Conservation (phyloP, 139 green algal species). For the Ettlia oleoabundans region DNA sequence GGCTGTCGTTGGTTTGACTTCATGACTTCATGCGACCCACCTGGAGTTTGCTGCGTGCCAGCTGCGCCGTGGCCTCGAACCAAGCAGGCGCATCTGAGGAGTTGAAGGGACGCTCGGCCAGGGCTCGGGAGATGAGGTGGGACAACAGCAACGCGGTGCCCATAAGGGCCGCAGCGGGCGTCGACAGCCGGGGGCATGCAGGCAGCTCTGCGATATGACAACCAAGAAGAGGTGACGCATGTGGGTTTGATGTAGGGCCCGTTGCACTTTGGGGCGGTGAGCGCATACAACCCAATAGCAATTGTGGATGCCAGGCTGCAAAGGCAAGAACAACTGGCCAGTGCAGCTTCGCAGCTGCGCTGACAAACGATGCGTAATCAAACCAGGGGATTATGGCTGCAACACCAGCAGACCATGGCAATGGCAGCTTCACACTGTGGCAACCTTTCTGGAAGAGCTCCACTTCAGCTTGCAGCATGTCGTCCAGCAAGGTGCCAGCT, state of each 20-base stretch:
- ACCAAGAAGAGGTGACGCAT: neutral
- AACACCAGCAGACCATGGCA: too few species aligned
- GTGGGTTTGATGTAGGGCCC: too few species aligned
- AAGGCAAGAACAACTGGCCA: too few species aligned
- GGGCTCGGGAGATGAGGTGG: conserved; percentile 55
- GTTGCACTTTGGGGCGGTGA: too few species aligned
- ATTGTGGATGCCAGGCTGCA: too few species aligned
- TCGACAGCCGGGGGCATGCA: conserved; percentile 12
- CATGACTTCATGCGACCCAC: neutral
- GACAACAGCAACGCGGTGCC: conserved; percentile 44
- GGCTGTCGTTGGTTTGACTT: too few species aligned
- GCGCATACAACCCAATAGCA: too few species aligned
- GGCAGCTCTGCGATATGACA: conserved; percentile 38
- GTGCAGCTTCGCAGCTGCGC: too few species aligned
- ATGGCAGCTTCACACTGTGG: too few species aligned
- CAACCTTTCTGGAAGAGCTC: conserved; percentile 17
- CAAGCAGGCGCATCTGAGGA: conserved; percentile 56
- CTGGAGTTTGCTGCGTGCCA: conserved; percentile 32
- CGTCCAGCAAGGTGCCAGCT: neutral
- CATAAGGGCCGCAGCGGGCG: neutral
- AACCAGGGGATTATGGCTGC: too few species aligned
- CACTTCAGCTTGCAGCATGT: conserved; percentile 1
- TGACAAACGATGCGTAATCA: too few species aligned
- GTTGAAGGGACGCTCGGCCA: conserved; percentile 37
- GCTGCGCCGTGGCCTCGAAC: conserved; percentile 48